Evolutionary conservation across 1,284 basidiomycete species (phyloP), one percentile per base, ranked within the genome.

Genomic region (Sphagnurus paluster): DNA sequence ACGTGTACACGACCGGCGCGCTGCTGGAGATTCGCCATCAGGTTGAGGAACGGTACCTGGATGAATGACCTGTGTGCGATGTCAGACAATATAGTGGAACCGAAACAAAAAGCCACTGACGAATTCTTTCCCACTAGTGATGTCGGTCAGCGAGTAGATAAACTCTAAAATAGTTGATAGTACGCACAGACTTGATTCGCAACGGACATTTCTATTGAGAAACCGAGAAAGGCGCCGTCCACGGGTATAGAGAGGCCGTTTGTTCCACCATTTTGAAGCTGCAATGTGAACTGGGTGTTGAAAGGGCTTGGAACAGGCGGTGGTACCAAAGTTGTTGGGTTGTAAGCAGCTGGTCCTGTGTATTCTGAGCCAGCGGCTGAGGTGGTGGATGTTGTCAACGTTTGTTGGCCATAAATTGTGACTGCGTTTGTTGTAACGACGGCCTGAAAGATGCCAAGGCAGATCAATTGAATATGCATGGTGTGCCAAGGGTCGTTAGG

Each of bases 201-300:
- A 13, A 89, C 82, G 20, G 82, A 85, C 71, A 88, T 75, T 63
- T 89, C 87, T 44, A 90, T 72, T 2, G 81, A 84, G 56, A 88
- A 87, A 0, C 87, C 86, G 43, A 80, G 69, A 55, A 87, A 87
- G 35, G 77, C 74, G 11, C 84, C 84, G 30, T 67, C 66, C 54
- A 81, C 77, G 5, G 69, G 65, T 25, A 84, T 81, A 2, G 77
- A 81, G 3, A 78, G 61, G 1, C 70, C 70, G 1, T 56, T 48
- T 29, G 74, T 69, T 2, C 63, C 68, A 16, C 66, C 69, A 20
- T 59, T 67, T 34, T 67, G 58, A 13, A 80, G 57, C 43, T 71
- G 66, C 10, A 79, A 56, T 13, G 56, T 53, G 56, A 82, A 76
- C 25, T 67, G 56, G 2, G 58, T 73, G 1, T 65, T 58, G 19